Evolutionary conservation across 2,329 filamentous ascomycete genomes (phyloP).

Genomic region (Lecanicillium sp.): DNA sequence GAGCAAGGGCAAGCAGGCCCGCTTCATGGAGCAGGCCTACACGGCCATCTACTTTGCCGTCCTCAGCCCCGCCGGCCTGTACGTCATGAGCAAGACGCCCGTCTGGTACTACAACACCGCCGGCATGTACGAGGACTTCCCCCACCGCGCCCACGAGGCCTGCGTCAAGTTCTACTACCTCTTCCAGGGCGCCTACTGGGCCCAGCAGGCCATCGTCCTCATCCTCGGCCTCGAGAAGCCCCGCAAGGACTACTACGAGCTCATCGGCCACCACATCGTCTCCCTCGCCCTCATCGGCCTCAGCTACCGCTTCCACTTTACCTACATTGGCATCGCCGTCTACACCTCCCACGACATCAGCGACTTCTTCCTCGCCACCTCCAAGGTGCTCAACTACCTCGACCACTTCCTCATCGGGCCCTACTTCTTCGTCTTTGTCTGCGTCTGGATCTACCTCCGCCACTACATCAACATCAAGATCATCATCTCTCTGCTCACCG

Average conservation of each 20-base stretch:
- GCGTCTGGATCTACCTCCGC: slow-evolving; percentile 81
- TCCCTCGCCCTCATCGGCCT: slow-evolving; percentile 76
- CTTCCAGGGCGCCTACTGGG: slow-evolving; percentile 91
- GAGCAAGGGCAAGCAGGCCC: slow-evolving; percentile 70
- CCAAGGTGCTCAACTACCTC: slow-evolving; percentile 87
- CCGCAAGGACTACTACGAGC: slow-evolving; percentile 89
- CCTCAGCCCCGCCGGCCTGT: slow-evolving; percentile 77
- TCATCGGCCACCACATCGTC: slow-evolving; percentile 87
- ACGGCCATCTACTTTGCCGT: slow-evolving; percentile 85
- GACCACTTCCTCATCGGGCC: slow-evolving; percentile 71
- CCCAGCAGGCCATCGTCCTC: slow-evolving; percentile 86
- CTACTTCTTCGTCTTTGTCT: slow-evolving; percentile 79
- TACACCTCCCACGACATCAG: slow-evolving; percentile 94
- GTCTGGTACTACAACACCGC: slow-evolving; percentile 94
- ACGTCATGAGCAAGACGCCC: slow-evolving; percentile 84
- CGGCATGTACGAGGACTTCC: slow-evolving; percentile 85
- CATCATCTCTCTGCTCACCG: slow-evolving; percentile 67
- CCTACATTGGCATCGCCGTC: slow-evolving; percentile 86
- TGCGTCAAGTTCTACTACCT: slow-evolving; percentile 94
- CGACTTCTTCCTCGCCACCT: slow-evolving; percentile 92
- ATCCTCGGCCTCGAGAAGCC: slow-evolving; percentile 86
- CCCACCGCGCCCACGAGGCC: slow-evolving; percentile 73
- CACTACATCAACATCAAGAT: slow-evolving; percentile 79
- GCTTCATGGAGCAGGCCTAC: slow-evolving; percentile 96
- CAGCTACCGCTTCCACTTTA: slow-evolving; percentile 95